A percentile compares a stretch with the other conserved stretches of the same genome.
phyloP scores from a whole-genome alignment of 257 asterid species.

The Nicotiana benthamiana region DNA sequence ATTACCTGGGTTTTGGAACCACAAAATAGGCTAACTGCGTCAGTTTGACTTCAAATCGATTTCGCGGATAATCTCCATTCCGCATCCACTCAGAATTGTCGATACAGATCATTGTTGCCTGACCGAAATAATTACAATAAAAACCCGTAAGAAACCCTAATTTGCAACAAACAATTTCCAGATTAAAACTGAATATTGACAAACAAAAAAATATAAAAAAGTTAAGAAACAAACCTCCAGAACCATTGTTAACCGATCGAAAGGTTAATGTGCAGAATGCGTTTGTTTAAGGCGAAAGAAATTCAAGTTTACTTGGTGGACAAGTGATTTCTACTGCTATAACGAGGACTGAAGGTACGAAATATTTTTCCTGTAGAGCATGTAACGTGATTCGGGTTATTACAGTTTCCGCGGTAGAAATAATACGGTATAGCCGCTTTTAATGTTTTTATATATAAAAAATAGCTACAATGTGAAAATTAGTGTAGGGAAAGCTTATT shows the following conservation, averaged over 20 bases:
- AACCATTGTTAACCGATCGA: background rate
- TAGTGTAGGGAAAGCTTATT: too few species aligned
- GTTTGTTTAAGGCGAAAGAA: background rate
- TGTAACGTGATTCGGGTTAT: too few species aligned
- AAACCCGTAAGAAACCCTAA: background rate
- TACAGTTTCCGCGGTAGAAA: background rate
- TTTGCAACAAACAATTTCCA: background rate
- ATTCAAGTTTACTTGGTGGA: background rate
- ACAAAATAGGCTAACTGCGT: conserved; percentile 80
- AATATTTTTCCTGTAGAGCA: too few species aligned
- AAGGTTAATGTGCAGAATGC: background rate
- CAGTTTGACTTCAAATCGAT: conserved; percentile 76
- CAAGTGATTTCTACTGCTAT: background rate
- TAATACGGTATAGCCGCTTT: too few species aligned
- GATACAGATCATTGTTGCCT: conserved; percentile 96
- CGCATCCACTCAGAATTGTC: conserved; percentile 99
- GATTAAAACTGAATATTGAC: background rate
- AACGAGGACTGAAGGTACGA: background rate
- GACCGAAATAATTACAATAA: background rate
- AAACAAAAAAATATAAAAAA: background rate
- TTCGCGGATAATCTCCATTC: conserved; percentile 85
- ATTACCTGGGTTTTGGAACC: conserved; percentile 81
- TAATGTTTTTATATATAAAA: too few species aligned
- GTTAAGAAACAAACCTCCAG: background rate
- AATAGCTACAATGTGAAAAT: too few species aligned